phyloP scores from a whole-genome alignment of 345 rosid genomes.

The sweet orange (Citrus sinensis) region DNA sequence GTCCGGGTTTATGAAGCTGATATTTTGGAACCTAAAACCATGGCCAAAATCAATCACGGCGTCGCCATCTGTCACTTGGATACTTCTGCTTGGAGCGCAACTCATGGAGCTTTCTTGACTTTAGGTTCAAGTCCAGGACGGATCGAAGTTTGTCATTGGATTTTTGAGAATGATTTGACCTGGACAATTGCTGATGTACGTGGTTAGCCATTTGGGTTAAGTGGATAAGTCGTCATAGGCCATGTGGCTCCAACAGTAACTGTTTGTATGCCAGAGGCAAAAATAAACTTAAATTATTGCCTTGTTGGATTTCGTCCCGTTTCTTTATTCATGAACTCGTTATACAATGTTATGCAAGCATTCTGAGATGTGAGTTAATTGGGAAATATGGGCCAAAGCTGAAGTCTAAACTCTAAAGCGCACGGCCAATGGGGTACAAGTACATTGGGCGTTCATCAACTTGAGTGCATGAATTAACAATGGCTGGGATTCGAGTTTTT shows the following conservation, averaged over 20 bases:
- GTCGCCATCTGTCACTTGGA: constrained; percentile 82
- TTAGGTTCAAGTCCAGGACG: constrained; percentile 72
- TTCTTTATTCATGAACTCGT: too few relatives aligned
- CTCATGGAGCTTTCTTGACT: constrained; percentile 70
- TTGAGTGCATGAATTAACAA: too few relatives aligned
- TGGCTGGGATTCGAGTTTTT: too few relatives aligned
- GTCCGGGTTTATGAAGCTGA: constrained; percentile 84
- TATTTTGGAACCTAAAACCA: constrained; percentile 45
- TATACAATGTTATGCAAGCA: too few relatives aligned
- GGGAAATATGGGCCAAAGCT: too few relatives aligned
- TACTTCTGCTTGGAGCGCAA: constrained; percentile 74
- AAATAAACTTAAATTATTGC: too few relatives aligned
- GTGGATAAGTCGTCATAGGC: not conserved
- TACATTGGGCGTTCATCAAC: too few relatives aligned
- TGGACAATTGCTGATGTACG: not conserved
- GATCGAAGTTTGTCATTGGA: constrained; percentile 19
- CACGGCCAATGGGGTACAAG: too few relatives aligned
- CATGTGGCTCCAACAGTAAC: not conserved
- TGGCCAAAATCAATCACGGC: constrained; percentile 59
- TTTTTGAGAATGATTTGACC: not conserved
- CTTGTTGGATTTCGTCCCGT: too few relatives aligned
- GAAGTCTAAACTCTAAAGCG: too few relatives aligned
- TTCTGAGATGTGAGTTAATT: too few relatives aligned
- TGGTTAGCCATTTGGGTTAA: not conserved
- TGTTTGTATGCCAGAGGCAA: not conserved